A percentile compares a stretch with the other conserved stretches of the same genome.
These are phyloP conservation scores for Lablab purpureus DNA, from an alignment of 306 rosid species.

Conservation along the genomic window DNA sequence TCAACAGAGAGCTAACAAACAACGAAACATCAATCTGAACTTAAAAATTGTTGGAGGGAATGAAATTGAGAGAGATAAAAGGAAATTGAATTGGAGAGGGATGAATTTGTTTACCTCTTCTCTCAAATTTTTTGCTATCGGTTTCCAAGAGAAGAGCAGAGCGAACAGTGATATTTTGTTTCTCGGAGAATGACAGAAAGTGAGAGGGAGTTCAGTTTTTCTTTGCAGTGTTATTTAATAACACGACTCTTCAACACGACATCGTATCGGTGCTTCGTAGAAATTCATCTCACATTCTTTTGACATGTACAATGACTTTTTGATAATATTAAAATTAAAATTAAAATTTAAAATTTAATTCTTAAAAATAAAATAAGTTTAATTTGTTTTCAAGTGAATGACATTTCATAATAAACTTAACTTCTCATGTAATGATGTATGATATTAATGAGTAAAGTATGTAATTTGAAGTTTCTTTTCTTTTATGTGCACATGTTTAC, in stretches of 20 bases:
- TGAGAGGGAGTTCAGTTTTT: neutral
- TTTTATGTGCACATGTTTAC: too few species aligned
- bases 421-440: too few species aligned
- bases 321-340: too few species aligned
- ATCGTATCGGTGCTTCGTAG: too few species aligned
- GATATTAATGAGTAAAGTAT: too few species aligned
- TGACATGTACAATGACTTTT: too few species aligned
- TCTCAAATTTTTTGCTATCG: neutral
- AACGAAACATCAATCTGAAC: neutral
- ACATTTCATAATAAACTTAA: too few species aligned
- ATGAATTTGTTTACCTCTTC: constrained; percentile 37
- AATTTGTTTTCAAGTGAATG: too few species aligned
- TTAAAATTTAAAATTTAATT: too few species aligned
- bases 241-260: neutral
- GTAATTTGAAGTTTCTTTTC: too few species aligned
- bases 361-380: too few species aligned
- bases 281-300: too few species aligned
- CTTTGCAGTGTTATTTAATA: constrained; percentile 7
- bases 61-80: neutral
- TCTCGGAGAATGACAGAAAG: neutral
- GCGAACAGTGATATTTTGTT: constrained; percentile 36
- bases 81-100: neutral
- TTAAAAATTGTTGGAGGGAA: neutral
- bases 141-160: constrained; percentile 48
- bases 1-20: neutral